phyloP scores from a whole-genome alignment of 495 filamentous ascomycete species.

The Recurvomyces mirabilis region DNA sequence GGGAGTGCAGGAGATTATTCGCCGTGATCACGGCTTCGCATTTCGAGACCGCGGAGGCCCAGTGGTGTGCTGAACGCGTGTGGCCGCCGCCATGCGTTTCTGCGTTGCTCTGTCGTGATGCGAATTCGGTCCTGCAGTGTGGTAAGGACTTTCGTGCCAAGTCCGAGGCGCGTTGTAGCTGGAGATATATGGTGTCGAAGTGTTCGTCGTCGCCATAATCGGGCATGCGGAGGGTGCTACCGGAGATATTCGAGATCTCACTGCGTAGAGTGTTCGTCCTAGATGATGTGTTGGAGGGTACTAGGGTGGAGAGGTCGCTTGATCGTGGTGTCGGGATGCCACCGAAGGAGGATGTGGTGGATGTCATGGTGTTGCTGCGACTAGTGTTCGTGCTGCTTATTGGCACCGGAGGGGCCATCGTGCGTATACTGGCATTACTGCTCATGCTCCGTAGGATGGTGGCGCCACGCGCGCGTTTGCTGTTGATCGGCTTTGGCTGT shows the following conservation, averaged over 20 bases:
- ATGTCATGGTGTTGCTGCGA: slow-evolving; percentile 37
- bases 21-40: slow-evolving; percentile 52
- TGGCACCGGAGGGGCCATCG: slow-evolving; percentile 23
- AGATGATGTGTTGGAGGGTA: slow-evolving; percentile 27
- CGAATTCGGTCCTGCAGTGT: slow-evolving; percentile 51
- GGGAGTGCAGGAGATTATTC: slow-evolving; percentile 54
- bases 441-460: slow-evolving; percentile 16
- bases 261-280: slow-evolving; percentile 43
- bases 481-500: slow-evolving; percentile 14
- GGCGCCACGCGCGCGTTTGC: slow-evolving; percentile 14
- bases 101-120: slow-evolving; percentile 37
- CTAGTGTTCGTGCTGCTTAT: slow-evolving; percentile 36
- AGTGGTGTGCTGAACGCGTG: slow-evolving; percentile 42
- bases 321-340: slow-evolving; percentile 58
- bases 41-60: slow-evolving; percentile 57
- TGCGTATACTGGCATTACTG: slow-evolving; percentile 10
- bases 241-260: background rate
- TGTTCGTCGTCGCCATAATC: slow-evolving; percentile 62
- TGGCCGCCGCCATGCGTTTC: slow-evolving; percentile 33
- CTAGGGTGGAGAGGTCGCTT: slow-evolving; percentile 60
- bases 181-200: slow-evolving; percentile 70
- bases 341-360: slow-evolving; percentile 36
- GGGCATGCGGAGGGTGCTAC: slow-evolving; percentile 33
- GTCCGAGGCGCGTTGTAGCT: slow-evolving; percentile 55
- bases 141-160: slow-evolving; percentile 56